Evolutionary conservation across 2,329 filamentous ascomycete genomes (phyloP).

Genomic region (Fusarium sp.): DNA sequence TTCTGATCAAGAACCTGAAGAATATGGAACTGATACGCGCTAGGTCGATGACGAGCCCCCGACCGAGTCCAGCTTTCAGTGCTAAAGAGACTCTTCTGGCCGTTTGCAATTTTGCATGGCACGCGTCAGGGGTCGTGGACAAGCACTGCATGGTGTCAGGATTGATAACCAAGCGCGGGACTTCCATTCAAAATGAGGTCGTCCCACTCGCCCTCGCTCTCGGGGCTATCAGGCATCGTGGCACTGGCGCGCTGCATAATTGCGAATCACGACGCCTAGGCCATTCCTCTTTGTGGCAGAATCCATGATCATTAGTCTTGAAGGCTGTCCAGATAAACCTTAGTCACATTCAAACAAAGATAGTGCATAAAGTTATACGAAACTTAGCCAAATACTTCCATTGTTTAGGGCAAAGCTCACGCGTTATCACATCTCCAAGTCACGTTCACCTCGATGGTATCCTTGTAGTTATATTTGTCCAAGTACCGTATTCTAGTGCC

Average conservation of each 20-base stretch:
- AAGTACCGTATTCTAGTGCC: background rate
- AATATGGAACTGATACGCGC: background rate
- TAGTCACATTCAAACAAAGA: too few species aligned
- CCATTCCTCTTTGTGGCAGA: background rate
- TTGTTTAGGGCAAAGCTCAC: too few species aligned
- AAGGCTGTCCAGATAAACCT: background rate
- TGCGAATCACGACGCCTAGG: background rate
- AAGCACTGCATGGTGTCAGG: background rate
- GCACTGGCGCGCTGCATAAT: background rate
- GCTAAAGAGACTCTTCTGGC: background rate
- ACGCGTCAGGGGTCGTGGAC: background rate
- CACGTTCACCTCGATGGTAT: background rate
- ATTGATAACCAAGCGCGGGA: background rate
- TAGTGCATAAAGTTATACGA: background rate
- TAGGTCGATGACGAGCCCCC: background rate
- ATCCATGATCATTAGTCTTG: too few species aligned
- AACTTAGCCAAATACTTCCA: background rate
- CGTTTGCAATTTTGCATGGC: background rate
- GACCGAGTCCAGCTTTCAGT: background rate
- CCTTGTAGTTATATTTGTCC: background rate
- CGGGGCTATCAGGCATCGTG: background rate
- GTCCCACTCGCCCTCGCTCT: background rate
- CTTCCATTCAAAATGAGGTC: background rate
- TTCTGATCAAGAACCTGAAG: background rate
- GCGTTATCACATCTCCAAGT: fast-evolving